Evolutionary conservation across 2,329 filamentous ascomycete genomes (phyloP).

Genomic region (Exophiala oligosperma): DNA sequence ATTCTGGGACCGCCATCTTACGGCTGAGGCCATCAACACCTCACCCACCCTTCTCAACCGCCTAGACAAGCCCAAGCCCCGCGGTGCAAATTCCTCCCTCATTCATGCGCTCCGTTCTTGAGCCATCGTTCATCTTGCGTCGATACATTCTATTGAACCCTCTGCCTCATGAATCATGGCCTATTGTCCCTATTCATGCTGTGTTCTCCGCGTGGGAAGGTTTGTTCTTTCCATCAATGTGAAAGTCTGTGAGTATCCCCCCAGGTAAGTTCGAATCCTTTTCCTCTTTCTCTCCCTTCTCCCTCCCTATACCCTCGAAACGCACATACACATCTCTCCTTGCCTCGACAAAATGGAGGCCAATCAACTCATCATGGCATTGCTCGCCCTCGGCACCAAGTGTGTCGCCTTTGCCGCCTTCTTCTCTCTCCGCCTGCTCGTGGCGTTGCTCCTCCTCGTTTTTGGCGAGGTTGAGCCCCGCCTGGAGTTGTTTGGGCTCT

Average conservation of each 20-base stretch:
- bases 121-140: no score
- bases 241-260: no score
- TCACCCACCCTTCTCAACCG: no score
- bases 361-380: background rate
- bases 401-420: background rate
- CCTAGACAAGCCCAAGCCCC: no score
- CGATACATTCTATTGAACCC: no score
- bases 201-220: background rate
- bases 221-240: background rate
- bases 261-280: background rate
- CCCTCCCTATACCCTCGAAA: background rate
- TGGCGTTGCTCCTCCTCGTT: background rate
- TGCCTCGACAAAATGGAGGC: background rate
- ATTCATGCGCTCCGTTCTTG: no score
- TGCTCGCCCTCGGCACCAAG: background rate
- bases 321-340: background rate
- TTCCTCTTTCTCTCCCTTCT: background rate
- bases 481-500: background rate
- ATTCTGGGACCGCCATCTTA: no score
- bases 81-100: no score
- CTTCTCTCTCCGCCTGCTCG: background rate
- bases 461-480: background rate
- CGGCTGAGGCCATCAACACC: no score
- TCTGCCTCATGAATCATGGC: no score
- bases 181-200: no score